These are phyloP conservation scores for Huntiella abstrusa DNA, from an alignment of 2,329 filamentous ascomycete genomes.

Conservation along the genomic window DNA sequence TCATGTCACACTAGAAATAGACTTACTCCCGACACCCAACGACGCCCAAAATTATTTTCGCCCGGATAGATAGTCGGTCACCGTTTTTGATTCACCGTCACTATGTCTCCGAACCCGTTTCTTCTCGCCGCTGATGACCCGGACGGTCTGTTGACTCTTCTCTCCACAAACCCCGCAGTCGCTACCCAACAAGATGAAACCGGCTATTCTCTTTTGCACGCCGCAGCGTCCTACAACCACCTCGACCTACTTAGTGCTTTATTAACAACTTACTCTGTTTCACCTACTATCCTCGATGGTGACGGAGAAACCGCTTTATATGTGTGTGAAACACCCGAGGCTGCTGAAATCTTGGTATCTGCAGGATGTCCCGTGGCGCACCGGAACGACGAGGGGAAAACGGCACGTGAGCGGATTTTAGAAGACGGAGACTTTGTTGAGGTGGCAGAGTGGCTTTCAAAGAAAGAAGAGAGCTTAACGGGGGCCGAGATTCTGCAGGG, in stretches of 20 bases:
- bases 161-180: slow-evolving; percentile 54
- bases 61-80: neutral
- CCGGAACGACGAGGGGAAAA: slow-evolving; percentile 56
- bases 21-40: neutral
- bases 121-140: slow-evolving; percentile 71
- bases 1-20: too few species aligned
- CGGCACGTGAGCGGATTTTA: slow-evolving; percentile 62
- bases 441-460: slow-evolving; percentile 51
- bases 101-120: slow-evolving; percentile 43
- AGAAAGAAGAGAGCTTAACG: slow-evolving; percentile 12
- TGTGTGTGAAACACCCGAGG: slow-evolving; percentile 63
- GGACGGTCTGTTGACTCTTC: slow-evolving; percentile 50
- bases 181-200: slow-evolving; percentile 71
- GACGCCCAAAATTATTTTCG: neutral
- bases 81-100: neutral
- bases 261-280: slow-evolving; percentile 55
- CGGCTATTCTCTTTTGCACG: slow-evolving; percentile 87
- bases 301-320: slow-evolving; percentile 92
- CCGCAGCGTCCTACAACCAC: slow-evolving; percentile 83
- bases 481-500: slow-evolving; percentile 13
- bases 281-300: slow-evolving; percentile 70
- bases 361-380: slow-evolving; percentile 48
- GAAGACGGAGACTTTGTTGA: slow-evolving; percentile 60
- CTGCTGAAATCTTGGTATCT: slow-evolving; percentile 64
- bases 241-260: slow-evolving; percentile 59